A percentile compares a stretch with the other conserved stretches of the same genome.
phyloP scores from a whole-genome alignment of 2,329 filamentous ascomycete species.

The Teratosphaeria gauchensis region DNA sequence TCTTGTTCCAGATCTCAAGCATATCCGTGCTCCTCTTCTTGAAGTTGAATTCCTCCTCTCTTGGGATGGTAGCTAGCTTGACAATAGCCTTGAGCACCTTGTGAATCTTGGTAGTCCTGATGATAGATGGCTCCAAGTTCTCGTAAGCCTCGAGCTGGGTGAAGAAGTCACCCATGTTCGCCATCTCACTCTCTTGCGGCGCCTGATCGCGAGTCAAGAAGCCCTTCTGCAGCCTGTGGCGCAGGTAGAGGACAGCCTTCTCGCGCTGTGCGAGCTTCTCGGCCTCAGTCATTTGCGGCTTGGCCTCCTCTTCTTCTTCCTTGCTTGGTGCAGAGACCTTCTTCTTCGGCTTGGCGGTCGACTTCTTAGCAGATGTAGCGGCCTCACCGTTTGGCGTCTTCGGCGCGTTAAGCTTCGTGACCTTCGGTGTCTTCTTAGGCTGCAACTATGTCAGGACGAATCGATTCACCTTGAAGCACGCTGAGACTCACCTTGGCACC shows the following conservation, averaged over 20 bases:
- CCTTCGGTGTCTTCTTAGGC: conserved; percentile 43
- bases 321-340: conserved; percentile 42
- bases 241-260: conserved; percentile 74
- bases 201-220: conserved; percentile 75
- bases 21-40: conserved; percentile 71
- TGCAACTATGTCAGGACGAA: conserved; percentile 24
- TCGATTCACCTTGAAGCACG: background rate
- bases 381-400: conserved; percentile 31
- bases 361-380: conserved; percentile 26
- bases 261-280: conserved; percentile 49
- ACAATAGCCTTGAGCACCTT: conserved; percentile 94
- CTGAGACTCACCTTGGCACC: conserved; percentile 46
- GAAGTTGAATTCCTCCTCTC: conserved; percentile 82
- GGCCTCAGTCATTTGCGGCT: conserved; percentile 45
- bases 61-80: conserved; percentile 75
- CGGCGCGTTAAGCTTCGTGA: conserved; percentile 36
- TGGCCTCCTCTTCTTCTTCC: conserved; percentile 47
- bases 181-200: conserved; percentile 81
- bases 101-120: conserved; percentile 90
- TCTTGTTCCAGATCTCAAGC: conserved; percentile 80
- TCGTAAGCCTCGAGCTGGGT: conserved; percentile 69
- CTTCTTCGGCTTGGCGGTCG: conserved; percentile 49
- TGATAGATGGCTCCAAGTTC: conserved; percentile 81
- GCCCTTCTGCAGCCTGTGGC: conserved; percentile 90
- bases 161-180: conserved; percentile 65